Evolutionary conservation across 345 rosid species (phyloP), one percentile per base, ranked within the genome.

Genomic region (Chamaenerion angustifolium): DNA sequence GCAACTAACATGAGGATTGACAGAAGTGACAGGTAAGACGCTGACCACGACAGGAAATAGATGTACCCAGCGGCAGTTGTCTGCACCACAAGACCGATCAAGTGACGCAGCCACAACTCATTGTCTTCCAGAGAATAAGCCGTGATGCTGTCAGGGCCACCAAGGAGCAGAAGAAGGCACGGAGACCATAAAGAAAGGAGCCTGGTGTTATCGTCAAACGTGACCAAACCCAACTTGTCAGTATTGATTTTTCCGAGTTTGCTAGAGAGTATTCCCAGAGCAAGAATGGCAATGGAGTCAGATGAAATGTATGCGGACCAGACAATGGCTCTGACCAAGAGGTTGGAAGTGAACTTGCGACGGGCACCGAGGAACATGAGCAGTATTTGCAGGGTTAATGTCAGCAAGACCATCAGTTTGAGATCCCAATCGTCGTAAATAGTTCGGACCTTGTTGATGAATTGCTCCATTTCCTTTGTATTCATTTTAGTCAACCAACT

Each of bases 91-190:
- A 64, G 42, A 14, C 63, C 63, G 6, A 56, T 49, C 10, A 66
- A 41, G 35, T 62, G 63, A 21, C 76, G 56, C 3, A 54, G 11
- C 73, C 76, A 70, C 11, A 62, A 21, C 31, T 74, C 64, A 16
- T 74, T 67, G 57, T 67, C 75, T 42, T 61, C 69, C 23, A 58
- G 4, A 8, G 69, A 16, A n/a, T 58, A 64, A 0, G 70, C 61
- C 0, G 67, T 66, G 14, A 69, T 61, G 4, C 42, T 54, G 16
- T 54, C 54, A 1, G 69, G 69, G 7, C 74, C 66, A 10, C 71
- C 71, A 0, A 63, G 47, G 43, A 71, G 71, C 49, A 66, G 40
- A 7, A 71, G 52, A 15, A 75, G 67, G 43, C 68, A 64, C 0
- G 71, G 71, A 0, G 71, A 59, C 68, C 69, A 74, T 12, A 68